phyloP scores from a whole-genome alignment of 2,329 filamentous ascomycete species.

The Calonectria ilicicola region DNA sequence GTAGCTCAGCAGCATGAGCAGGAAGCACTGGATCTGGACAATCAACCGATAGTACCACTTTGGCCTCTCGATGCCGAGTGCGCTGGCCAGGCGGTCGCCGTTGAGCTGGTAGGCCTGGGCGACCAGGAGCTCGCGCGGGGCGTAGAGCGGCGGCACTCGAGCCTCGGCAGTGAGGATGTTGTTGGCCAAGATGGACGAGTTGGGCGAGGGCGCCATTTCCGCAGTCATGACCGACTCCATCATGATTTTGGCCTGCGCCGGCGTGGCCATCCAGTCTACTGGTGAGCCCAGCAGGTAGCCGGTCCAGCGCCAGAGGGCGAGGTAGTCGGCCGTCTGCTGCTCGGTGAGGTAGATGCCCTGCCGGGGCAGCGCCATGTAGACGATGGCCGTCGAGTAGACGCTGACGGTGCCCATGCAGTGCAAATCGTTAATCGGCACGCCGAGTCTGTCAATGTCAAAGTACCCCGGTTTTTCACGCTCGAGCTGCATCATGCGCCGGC shows the following conservation, averaged over 20 bases:
- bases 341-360: slow-evolving; percentile 76
- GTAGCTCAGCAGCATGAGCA: slow-evolving; percentile 70
- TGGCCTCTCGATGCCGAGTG: slow-evolving; percentile 69
- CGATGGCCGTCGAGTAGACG: slow-evolving; percentile 75
- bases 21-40: slow-evolving; percentile 74
- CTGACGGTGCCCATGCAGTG: slow-evolving; percentile 79
- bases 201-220: slow-evolving; percentile 75
- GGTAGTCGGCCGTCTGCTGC: slow-evolving; percentile 76
- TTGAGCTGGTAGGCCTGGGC: slow-evolving; percentile 79
- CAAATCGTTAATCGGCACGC: slow-evolving; percentile 79
- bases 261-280: slow-evolving; percentile 68
- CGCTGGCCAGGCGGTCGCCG: slow-evolving; percentile 70
- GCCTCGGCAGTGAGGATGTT: slow-evolving; percentile 81
- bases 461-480: slow-evolving; percentile 67
- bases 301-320: slow-evolving; percentile 82
- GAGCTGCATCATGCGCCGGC: slow-evolving; percentile 71
- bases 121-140: slow-evolving; percentile 74
- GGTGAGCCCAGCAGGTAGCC: slow-evolving; percentile 79
- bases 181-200: slow-evolving; percentile 74
- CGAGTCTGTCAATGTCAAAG: slow-evolving; percentile 68
- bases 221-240: slow-evolving; percentile 77
- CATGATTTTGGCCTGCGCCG: slow-evolving; percentile 66
- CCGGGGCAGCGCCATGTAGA: slow-evolving; percentile 77
- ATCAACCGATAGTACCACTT: slow-evolving; percentile 69
- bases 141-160: slow-evolving; percentile 72